Evolutionary conservation across 2,329 filamentous ascomycete genomes (phyloP), one percentile per base, ranked within the genome.

Genomic region (Stagonosporopsis rhizophila): DNA sequence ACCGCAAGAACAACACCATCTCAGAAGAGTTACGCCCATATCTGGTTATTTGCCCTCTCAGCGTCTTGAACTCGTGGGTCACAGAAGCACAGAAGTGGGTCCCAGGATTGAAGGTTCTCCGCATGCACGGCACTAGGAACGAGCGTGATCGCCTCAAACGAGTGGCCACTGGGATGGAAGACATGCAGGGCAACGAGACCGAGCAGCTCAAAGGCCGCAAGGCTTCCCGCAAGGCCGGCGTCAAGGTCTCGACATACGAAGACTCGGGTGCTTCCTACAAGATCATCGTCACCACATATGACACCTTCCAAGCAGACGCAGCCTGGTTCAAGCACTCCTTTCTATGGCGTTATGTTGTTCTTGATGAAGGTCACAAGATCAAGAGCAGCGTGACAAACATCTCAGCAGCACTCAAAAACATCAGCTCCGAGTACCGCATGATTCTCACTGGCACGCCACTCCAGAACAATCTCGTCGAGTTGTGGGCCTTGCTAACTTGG

Each of bases 291-390:
- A 99, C 95, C 0, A 99, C 95, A 0, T 99, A 99, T 79, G 95
- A 99, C 74, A 97, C 96, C 75, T 96, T 99, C 78, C 97, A 97
- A 82, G 96, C 97, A 77, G 95, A 99, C 72, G 87, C 94, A 32
- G 91, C 92, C 0, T 84, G 98, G 70, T 83, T 99, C 35, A 96
- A 91, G 82, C 96, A 97, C 80, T 92, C 80, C 0, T 85, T 99
- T 77, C 96, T 97, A 77, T 99, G 95, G 95, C 89, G 96, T 68
- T 96, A 99, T 79, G 96, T 98, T 89, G 97, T 99, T 65, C 93
- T 99, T 60, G 95, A 99, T 68, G 95, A 99, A 82, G 95, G 95
- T 78, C 95, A 99, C 77, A 92, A 94, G 75, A 98, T 99, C 92
- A 99, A 99, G 85, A 99, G 97, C 78, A 79, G 79, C 32, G 67